Evolutionary conservation across 352 stramenopile genomes (phyloP).

Genomic region (Hyaloperonospora brassicae): DNA sequence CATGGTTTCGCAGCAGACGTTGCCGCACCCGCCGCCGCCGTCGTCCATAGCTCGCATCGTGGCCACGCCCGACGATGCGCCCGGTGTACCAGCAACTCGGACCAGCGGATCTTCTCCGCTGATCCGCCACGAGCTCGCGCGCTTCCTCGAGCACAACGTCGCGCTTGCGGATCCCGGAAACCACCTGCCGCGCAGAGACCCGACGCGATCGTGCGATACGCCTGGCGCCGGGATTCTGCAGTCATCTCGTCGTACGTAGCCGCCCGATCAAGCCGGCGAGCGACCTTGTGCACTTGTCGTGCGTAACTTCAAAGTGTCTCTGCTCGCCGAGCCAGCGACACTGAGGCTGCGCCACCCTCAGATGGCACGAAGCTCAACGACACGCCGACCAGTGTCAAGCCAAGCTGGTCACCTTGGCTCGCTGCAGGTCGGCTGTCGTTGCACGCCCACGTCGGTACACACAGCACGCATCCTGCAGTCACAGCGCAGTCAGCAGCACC

Average conservation of each 20-base stretch:
- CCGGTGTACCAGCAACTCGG: constrained; percentile 5
- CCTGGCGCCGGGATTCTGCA: constrained; percentile 12
- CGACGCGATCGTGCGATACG: constrained; percentile 20
- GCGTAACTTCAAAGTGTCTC: constrained; percentile 5
- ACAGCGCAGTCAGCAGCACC: neutral
- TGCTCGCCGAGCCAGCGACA: constrained; percentile 4
- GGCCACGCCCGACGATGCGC: neutral
- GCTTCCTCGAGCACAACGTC: constrained; percentile 8
- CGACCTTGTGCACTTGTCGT: constrained; percentile 4
- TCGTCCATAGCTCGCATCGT: neutral
- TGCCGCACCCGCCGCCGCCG: neutral
- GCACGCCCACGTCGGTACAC: too few relatives aligned
- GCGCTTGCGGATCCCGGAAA: constrained; percentile 16
- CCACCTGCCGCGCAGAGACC: constrained; percentile 15
- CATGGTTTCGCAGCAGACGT: neutral
- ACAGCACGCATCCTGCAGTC: too few relatives aligned
- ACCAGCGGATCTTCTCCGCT: constrained; percentile 11
- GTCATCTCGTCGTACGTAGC: constrained; percentile 10
- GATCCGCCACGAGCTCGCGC: constrained; percentile 18
- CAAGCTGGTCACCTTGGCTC: too few relatives aligned
- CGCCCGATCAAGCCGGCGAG: constrained; percentile 6
- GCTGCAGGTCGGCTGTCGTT: too few relatives aligned
- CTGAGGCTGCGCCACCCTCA: constrained; percentile 5
- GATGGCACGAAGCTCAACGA: too few relatives aligned
- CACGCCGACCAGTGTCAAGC: too few relatives aligned